Conservation (phyloP, 2,329 filamentous ascomycete species). For the Metarhizium anisopliae region DNA sequence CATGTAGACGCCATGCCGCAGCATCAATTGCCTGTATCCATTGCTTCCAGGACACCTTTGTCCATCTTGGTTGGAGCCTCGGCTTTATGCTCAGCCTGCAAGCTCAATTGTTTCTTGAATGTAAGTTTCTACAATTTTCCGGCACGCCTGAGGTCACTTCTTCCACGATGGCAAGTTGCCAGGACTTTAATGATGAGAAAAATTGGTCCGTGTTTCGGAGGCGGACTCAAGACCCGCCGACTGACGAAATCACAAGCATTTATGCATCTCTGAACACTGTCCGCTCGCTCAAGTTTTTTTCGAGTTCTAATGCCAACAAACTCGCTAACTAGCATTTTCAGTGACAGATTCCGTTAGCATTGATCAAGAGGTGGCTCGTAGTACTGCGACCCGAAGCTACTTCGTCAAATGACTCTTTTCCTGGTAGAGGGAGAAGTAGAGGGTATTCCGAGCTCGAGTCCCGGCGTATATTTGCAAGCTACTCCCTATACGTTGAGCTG, state of each 20-base stretch:
- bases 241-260: slow-evolving; percentile 67
- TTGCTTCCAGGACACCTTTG: background rate
- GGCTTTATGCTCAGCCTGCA: background rate
- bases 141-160: background rate
- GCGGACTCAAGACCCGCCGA: slow-evolving; percentile 83
- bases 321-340: background rate
- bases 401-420: background rate
- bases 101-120: background rate
- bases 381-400: background rate
- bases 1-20: background rate
- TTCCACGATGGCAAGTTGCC: background rate
- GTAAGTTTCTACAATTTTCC: slow-evolving; percentile 1
- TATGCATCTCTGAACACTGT: slow-evolving; percentile 63
- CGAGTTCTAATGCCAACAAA: background rate
- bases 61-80: background rate
- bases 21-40: background rate
- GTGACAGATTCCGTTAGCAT: background rate
- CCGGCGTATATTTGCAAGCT: too few species aligned
- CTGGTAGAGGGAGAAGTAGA: too few species aligned
- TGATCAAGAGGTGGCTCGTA: background rate
- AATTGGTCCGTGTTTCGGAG: slow-evolving; percentile 94
- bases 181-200: slow-evolving; percentile 56
- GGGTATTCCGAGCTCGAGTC: background rate
- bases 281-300: background rate
- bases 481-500: too few species aligned